These are phyloP conservation scores for Eremothecium sinecaudum DNA, from an alignment of 1,139 yeast species.

Conservation along the genomic window DNA sequence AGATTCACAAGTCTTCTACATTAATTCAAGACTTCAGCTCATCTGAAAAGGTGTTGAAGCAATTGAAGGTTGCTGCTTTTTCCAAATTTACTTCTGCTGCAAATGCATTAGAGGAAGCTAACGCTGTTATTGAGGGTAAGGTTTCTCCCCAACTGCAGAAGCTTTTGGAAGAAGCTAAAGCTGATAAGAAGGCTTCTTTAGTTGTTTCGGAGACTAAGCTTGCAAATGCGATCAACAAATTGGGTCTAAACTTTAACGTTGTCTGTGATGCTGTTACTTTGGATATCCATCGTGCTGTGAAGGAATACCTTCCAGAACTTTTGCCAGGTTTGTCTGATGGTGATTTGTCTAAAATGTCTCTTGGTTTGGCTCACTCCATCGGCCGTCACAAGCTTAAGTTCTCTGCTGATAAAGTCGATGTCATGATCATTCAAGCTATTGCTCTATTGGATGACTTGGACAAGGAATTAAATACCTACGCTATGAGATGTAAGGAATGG, in stretches of 20 bases:
- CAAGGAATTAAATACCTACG: conserved; percentile 93
- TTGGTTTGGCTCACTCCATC: conserved; percentile 94
- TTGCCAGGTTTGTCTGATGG: conserved; percentile 86
- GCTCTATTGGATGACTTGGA: conserved; percentile 93
- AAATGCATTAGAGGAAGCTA: conserved; percentile 91
- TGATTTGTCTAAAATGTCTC: conserved; percentile 85
- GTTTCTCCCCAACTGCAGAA: conserved; percentile 77
- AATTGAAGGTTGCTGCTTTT: conserved; percentile 87
- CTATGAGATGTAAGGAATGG: conserved; percentile 99
- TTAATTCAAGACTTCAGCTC: conserved; percentile 70
- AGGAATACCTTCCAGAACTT: conserved; percentile 86
- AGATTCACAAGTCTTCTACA: conserved; percentile 76
- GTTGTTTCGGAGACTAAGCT: conserved; percentile 92
- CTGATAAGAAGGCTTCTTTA: conserved; percentile 82
- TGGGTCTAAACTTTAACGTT: conserved; percentile 79
- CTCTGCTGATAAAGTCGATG: conserved; percentile 95
- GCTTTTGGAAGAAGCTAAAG: conserved; percentile 69
- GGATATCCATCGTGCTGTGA: conserved; percentile 90
- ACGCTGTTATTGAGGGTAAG: conserved; percentile 84
- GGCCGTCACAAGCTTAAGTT: conserved; percentile 97
- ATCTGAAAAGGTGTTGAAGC: conserved; percentile 68
- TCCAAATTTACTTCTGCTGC: conserved; percentile 93
- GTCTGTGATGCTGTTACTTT: conserved; percentile 91
- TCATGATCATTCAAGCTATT: conserved; percentile 97
- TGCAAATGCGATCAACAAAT: conserved; percentile 91